Conservation (phyloP, 495 filamentous ascomycete genomes). For the Achaetomiella virescens region DNA sequence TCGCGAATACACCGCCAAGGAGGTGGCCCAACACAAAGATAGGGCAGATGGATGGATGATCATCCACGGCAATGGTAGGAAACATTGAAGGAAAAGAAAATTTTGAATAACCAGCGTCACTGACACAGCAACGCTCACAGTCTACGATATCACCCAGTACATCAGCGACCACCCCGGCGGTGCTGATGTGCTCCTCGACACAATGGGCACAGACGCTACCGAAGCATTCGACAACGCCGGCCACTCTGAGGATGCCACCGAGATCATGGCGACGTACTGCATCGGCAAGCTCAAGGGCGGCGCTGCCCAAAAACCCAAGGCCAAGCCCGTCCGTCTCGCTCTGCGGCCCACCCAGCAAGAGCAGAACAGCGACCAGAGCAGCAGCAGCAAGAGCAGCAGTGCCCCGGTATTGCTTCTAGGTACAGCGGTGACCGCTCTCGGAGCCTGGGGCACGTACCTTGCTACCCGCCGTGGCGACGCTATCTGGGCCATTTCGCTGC, state of each 20-base stretch:
- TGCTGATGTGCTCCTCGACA: conserved; percentile 46
- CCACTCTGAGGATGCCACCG: conserved; percentile 49
- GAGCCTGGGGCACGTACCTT: no score
- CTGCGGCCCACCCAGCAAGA: no score
- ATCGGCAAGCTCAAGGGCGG: conserved; percentile 1
- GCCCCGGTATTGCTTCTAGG: no score
- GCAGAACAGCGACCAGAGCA: no score
- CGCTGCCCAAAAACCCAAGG: no score
- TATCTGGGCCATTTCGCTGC: no score
- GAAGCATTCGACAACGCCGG: conserved; percentile 53
- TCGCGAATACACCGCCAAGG: background rate
- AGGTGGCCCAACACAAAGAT: background rate
- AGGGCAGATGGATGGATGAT: background rate
- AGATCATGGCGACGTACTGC: conserved; percentile 11
- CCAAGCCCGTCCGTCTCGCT: no score
- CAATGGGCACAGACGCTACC: conserved; percentile 53
- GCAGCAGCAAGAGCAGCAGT: no score
- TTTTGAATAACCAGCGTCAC: background rate
- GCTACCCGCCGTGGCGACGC: no score
- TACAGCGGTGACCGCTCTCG: no score
- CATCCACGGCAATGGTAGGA: background rate
- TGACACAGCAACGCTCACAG: conserved; percentile 25
- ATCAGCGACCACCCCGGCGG: conserved; percentile 57
- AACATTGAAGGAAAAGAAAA: no score
- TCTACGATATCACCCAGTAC: conserved; percentile 55